These are phyloP conservation scores for Fusarium nisikadoi DNA, from an alignment of 2,329 filamentous ascomycete genomes.

Conservation along the genomic window DNA sequence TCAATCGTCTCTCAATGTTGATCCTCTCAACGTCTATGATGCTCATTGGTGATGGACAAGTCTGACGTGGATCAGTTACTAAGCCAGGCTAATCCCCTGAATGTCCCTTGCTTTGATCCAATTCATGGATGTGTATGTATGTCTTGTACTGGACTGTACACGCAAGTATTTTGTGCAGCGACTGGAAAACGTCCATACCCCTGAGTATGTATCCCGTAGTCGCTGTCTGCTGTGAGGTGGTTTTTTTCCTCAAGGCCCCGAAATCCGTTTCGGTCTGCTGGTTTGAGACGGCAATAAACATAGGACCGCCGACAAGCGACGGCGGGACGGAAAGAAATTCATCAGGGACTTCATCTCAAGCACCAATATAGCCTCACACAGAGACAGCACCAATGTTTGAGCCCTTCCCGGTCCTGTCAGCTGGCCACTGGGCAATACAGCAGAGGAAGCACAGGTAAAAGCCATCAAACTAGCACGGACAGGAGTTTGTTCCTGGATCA, in stretches of 20 bases:
- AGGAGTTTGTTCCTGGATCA: conserved; percentile 29
- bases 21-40: conserved; percentile 29
- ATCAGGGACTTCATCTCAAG: conserved; percentile 31
- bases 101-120: conserved; percentile 33
- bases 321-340: conserved; percentile 33
- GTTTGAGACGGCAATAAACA: conserved; percentile 23
- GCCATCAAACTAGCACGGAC: conserved; percentile 24
- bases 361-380: conserved; percentile 20
- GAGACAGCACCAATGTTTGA: conserved; percentile 36
- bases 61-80: conserved; percentile 22
- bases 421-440: conserved; percentile 29
- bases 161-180: conserved; percentile 34
- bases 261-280: conserved; percentile 24
- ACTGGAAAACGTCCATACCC: conserved; percentile 13
- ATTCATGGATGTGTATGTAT: conserved; percentile 5
- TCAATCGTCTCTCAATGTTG: conserved; percentile 40
- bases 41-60: conserved; percentile 26
- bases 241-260: conserved; percentile 24
- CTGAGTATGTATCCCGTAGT: conserved; percentile 6
- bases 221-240: neutral
- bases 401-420: conserved; percentile 15
- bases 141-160: conserved; percentile 11
- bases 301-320: conserved; percentile 7
- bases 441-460: conserved; percentile 27
- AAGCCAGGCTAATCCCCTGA: conserved; percentile 25